A percentile compares a stretch with the other conserved stretches of the same genome.
Conservation (phyloP, 2,329 filamentous ascomycete species). For the Curvularia spicifera region DNA sequence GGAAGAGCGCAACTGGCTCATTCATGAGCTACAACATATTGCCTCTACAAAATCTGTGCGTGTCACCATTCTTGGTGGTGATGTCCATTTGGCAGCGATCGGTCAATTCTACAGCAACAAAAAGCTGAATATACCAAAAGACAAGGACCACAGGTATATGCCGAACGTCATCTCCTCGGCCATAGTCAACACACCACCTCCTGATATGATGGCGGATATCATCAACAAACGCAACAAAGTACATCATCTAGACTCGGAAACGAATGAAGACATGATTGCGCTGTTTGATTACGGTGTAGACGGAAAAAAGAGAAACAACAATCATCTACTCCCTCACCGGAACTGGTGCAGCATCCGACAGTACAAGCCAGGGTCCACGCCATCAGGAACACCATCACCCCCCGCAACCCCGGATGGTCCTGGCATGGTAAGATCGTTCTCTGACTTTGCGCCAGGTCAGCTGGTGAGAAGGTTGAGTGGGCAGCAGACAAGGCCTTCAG, state of each 20-base stretch:
- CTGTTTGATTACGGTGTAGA: conserved; percentile 91
- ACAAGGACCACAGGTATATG: conserved; percentile 95
- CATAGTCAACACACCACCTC: conserved; percentile 90
- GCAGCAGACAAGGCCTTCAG: conserved; percentile 33
- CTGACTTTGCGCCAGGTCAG: conserved; percentile 49
- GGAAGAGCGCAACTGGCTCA: conserved; percentile 80
- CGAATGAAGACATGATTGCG: conserved; percentile 94
- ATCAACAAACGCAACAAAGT: conserved; percentile 90
- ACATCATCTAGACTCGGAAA: conserved; percentile 70
- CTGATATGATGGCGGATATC: conserved; percentile 85
- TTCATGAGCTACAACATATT: conserved; percentile 91
- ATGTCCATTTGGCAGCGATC: conserved; percentile 90
- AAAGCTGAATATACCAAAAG: conserved; percentile 74
- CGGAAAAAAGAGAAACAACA: conserved; percentile 88
- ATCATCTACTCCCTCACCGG: conserved; percentile 81
- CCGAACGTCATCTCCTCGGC: conserved; percentile 93
- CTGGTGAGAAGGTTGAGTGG: conserved; percentile 52
- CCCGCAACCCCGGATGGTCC: conserved; percentile 40
- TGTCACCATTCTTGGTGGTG: conserved; percentile 89
- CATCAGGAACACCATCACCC: conserved; percentile 66
- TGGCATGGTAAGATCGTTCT: conserved; percentile 37
- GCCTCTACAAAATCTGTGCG: conserved; percentile 91
- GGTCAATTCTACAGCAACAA: conserved; percentile 96
- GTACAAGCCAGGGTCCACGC: conserved; percentile 78
- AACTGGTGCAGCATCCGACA: conserved; percentile 95